Percentiles rank a stretch among this genome's conserved stretches.
Conservation (phyloP, 2,329 filamentous ascomycete species). For the Thelonectria discophora region DNA sequence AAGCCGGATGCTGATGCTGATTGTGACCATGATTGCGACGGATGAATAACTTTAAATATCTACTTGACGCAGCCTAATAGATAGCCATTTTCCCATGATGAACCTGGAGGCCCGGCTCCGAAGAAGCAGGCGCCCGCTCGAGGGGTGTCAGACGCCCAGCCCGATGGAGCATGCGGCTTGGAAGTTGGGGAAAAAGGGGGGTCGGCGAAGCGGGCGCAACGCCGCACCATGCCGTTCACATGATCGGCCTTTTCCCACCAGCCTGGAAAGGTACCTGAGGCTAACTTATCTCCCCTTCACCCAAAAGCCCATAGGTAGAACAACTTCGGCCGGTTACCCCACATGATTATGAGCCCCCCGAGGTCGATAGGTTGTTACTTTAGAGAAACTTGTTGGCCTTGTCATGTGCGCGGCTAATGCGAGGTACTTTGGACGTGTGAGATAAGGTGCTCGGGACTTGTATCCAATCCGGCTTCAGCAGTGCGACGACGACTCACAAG, state of each 20-base stretch:
- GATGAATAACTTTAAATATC: neutral
- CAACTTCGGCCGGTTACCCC: neutral
- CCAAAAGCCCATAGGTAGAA: too few species aligned
- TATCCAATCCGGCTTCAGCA: too few species aligned
- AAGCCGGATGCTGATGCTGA: neutral
- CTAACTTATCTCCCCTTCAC: too few species aligned
- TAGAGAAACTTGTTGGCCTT: too few species aligned
- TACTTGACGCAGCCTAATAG: neutral
- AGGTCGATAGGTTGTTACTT: too few species aligned
- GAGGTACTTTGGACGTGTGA: too few species aligned
- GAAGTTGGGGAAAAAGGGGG: neutral
- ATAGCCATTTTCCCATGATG: neutral
- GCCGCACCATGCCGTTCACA: neutral
- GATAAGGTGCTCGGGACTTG: too few species aligned
- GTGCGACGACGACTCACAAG: neutral
- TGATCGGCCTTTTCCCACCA: neutral
- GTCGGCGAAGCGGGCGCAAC: neutral
- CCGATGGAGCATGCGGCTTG: neutral
- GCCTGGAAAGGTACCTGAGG: neutral
- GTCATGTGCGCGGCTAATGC: too few species aligned
- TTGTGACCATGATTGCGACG: neutral
- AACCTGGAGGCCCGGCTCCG: neutral
- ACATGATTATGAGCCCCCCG: too few species aligned
- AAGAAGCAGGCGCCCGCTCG: neutral
- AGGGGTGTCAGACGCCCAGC: neutral